Base-by-base conservation (phyloP, 2,329 filamentous ascomycete species). In the Sporothrix euskadiensis region DNA sequence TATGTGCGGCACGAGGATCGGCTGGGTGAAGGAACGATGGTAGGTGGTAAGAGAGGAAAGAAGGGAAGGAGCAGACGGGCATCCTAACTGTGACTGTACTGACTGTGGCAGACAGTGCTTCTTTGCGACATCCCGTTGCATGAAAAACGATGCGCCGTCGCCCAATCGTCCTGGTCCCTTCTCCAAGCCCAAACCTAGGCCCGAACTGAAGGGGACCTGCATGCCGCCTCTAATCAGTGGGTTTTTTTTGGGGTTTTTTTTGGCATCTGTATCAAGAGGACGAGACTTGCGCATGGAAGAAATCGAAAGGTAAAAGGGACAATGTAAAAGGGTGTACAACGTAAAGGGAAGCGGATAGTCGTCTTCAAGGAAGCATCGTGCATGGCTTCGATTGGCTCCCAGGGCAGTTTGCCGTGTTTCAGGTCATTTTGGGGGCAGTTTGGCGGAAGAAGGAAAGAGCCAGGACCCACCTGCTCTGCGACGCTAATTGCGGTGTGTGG, bases 381-480 rank as follows among this genome's bases (percentile, higher is more conserved):
- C 41, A 52, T 2, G 14, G 19, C 39, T 59, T 75, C 59, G 73
- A 77, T 77, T 77, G 76, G 76, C 19, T 41, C 22, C 47, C 56
- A 47, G 73, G 61, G 49, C 39, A 22, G 73, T 52, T 59, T 63
- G 52, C 49, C 22, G 30, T 61, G 76, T 77, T 76, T 77, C 75
- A 68, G 65, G 65, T 52, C 30, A 19, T 35, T 35, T 68, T 61
- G 26, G 44, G 65, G 65, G 22, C 9, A 16, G 39, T 47, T 65
- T 41, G 35, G 61, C 12, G 35, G 44, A 35, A 30, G n/a, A 75
- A 72, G 56, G 52, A 41, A 47, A 57, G 72, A 71, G 9, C 6
- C 19, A 32, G 4, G 65, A 68, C 65, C 65, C 44, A 52, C 65
- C 22, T n/a, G 65, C 65, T 52, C 65, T 68, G 65, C 26, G 65